Percentiles rank a stretch among this genome's conserved stretches.
Evolutionary conservation across 2,329 filamentous ascomycete genomes (phyloP).

Genomic region (Mollisiaceae sp.): DNA sequence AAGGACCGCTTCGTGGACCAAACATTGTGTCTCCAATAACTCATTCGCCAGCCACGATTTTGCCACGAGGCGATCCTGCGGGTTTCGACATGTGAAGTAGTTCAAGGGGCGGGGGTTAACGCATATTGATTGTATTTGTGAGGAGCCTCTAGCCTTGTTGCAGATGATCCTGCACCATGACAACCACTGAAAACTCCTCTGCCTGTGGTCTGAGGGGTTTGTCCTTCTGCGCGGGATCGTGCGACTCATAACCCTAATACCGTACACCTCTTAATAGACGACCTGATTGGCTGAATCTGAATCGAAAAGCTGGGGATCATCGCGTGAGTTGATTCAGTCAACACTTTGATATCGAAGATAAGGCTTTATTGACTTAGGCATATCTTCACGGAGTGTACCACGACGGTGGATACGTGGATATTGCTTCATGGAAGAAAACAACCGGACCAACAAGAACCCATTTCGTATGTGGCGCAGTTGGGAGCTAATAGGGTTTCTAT

Average conservation of each 20-base stretch:
- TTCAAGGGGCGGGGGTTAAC: slow-evolving; percentile 2
- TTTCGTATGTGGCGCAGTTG: not conserved
- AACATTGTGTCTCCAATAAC: not conserved
- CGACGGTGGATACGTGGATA: not conserved
- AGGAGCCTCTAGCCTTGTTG: slow-evolving; percentile 16
- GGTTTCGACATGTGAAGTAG: slow-evolving; percentile 28
- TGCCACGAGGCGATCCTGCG: slow-evolving; percentile 35
- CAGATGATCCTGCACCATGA: slow-evolving; percentile 16
- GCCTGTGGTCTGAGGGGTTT: slow-evolving; percentile 27
- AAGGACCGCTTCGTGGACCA: slow-evolving; percentile 3
- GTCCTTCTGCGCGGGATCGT: slow-evolving; percentile 10
- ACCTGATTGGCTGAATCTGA: not conserved
- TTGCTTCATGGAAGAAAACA: not conserved
- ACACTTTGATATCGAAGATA: not conserved
- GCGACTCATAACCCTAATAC: not conserved
- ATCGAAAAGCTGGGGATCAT: not conserved
- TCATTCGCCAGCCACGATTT: slow-evolving; percentile 18
- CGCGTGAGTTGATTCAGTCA: slow-evolving; percentile 6
- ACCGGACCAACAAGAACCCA: not conserved
- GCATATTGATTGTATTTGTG: not conserved
- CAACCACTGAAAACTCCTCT: slow-evolving; percentile 22
- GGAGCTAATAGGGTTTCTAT: not conserved
- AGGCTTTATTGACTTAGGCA: not conserved
- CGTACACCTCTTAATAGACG: not conserved
- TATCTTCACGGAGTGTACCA: not conserved